Evolutionary conservation across 2,329 filamentous ascomycete genomes (phyloP).

Genomic region (Macroventuria anomochaeta): DNA sequence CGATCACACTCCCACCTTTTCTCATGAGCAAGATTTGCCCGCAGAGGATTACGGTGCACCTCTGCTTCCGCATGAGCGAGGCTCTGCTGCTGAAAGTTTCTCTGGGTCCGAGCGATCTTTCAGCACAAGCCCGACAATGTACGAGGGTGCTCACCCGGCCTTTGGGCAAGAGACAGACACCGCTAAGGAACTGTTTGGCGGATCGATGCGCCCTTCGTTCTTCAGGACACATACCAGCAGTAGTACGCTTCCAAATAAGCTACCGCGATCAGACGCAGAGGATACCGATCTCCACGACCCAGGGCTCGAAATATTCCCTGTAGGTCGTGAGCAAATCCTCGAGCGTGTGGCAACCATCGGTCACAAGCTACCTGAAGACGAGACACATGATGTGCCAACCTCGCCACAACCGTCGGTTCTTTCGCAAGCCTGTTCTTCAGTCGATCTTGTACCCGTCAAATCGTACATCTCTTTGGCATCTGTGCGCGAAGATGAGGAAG

Average conservation of each 20-base stretch:
- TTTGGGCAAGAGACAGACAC: slow-evolving; percentile 21
- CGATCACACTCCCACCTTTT: slow-evolving; percentile 16
- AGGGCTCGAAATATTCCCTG: slow-evolving; percentile 39
- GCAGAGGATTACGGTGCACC: slow-evolving; percentile 22
- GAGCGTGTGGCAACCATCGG: slow-evolving; percentile 39
- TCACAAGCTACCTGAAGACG: slow-evolving; percentile 35
- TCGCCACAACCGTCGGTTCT: slow-evolving; percentile 34
- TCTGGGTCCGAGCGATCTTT: slow-evolving; percentile 26
- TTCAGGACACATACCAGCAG: slow-evolving; percentile 32
- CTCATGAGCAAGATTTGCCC: slow-evolving; percentile 7
- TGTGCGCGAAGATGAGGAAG: slow-evolving; percentile 37
- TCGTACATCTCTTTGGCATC: slow-evolving; percentile 39
- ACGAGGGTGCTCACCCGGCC: slow-evolving; percentile 12
- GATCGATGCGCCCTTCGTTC: slow-evolving; percentile 16
- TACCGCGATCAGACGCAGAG: slow-evolving; percentile 39
- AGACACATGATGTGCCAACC: slow-evolving; percentile 22
- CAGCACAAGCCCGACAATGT: slow-evolving; percentile 11
- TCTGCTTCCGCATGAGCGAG: slow-evolving; percentile 34
- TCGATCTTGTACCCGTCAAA: slow-evolving; percentile 35
- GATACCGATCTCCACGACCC: slow-evolving; percentile 38
- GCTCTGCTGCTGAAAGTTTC: slow-evolving; percentile 16
- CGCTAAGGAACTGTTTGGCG: slow-evolving; percentile 17
- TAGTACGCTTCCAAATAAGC: slow-evolving; percentile 35
- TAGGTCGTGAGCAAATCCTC: slow-evolving; percentile 35
- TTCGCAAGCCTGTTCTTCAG: slow-evolving; percentile 42